phyloP scores from a whole-genome alignment of 768 basidiomycete genomes.

The Gyrodon lividus region DNA sequence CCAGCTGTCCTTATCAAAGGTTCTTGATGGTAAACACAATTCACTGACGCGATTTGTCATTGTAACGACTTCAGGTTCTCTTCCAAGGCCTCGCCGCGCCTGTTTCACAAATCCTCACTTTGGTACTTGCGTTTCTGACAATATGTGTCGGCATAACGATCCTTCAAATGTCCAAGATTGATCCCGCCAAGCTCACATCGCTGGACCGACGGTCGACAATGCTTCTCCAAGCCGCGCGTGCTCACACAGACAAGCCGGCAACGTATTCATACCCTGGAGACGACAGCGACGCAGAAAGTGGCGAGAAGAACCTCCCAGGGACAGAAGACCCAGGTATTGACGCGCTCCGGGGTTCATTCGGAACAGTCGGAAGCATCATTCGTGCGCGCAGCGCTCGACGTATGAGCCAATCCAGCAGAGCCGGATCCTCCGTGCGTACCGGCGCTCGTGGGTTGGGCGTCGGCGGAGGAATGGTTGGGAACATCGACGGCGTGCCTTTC shows the following conservation, averaged over 20 bases:
- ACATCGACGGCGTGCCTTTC: constrained; percentile 21
- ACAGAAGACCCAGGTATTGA: constrained; percentile 93
- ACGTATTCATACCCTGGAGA: constrained; percentile 13
- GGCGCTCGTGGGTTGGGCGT: constrained; percentile 22
- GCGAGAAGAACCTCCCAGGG: constrained; percentile 60
- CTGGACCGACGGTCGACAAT: constrained; percentile 91
- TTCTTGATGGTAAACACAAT: neutral
- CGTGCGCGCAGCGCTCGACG: constrained; percentile 60
- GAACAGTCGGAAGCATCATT: constrained; percentile 89
- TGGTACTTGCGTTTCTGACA: constrained; percentile 89
- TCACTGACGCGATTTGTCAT: neutral
- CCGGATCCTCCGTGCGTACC: constrained; percentile 18
- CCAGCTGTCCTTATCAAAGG: neutral
- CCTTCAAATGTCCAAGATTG: constrained; percentile 93
- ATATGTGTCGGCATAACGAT: constrained; percentile 93
- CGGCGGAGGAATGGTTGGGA: constrained; percentile 30
- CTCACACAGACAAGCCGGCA: constrained; percentile 56
- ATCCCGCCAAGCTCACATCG: constrained; percentile 72
- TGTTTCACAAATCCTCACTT: constrained; percentile 77
- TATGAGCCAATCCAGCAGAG: constrained; percentile 47
- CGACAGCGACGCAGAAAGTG: constrained; percentile 40
- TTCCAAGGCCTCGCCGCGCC: constrained; percentile 87
- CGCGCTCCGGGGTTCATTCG: constrained; percentile 86
- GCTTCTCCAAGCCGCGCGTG: constrained; percentile 80
- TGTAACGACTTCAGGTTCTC: constrained; percentile 55